Evolutionary conservation across 2,329 filamentous ascomycete genomes (phyloP).

Genomic region (Verticillium isaacii): DNA sequence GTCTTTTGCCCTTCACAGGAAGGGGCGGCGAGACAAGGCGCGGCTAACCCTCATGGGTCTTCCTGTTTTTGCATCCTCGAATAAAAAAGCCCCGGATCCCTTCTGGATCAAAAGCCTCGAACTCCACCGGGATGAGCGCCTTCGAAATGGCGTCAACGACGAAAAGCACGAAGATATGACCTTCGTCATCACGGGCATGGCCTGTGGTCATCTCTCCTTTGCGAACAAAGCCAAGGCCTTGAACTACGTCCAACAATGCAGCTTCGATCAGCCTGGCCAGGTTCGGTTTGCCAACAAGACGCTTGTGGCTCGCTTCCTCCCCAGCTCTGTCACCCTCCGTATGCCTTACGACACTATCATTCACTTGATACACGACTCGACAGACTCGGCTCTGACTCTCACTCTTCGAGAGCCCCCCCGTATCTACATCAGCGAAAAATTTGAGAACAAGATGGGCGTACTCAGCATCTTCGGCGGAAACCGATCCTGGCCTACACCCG

Average conservation of each 20-base stretch:
- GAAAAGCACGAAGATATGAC: slow-evolving; percentile 14
- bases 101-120: slow-evolving; percentile 29
- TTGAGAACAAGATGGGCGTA: slow-evolving; percentile 1
- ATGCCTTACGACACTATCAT: slow-evolving; percentile 44
- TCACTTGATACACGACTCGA: slow-evolving; percentile 34
- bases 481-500: background rate
- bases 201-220: slow-evolving; percentile 46
- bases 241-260: slow-evolving; percentile 37
- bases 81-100: slow-evolving; percentile 27
- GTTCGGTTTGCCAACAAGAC: slow-evolving; percentile 37
- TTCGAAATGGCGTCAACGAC: slow-evolving; percentile 13
- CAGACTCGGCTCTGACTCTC: slow-evolving; percentile 36
- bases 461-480: background rate
- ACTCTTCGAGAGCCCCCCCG: slow-evolving; percentile 47
- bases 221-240: slow-evolving; percentile 21
- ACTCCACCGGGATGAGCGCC: slow-evolving; percentile 23
- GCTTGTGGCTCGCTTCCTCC: slow-evolving; percentile 30
- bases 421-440: slow-evolving; percentile 32
- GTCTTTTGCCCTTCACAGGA: background rate
- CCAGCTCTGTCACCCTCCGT: slow-evolving; percentile 20
- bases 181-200: slow-evolving; percentile 14
- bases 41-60: slow-evolving; percentile 24
- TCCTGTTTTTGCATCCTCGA: slow-evolving; percentile 23
- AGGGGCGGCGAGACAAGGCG: slow-evolving; percentile 15
- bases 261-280: slow-evolving; percentile 24